A percentile compares a stretch with the other conserved stretches of the same genome.
Conservation (phyloP, 108 stramenopile species). For the Pseudonitzschia multistriata region DNA sequence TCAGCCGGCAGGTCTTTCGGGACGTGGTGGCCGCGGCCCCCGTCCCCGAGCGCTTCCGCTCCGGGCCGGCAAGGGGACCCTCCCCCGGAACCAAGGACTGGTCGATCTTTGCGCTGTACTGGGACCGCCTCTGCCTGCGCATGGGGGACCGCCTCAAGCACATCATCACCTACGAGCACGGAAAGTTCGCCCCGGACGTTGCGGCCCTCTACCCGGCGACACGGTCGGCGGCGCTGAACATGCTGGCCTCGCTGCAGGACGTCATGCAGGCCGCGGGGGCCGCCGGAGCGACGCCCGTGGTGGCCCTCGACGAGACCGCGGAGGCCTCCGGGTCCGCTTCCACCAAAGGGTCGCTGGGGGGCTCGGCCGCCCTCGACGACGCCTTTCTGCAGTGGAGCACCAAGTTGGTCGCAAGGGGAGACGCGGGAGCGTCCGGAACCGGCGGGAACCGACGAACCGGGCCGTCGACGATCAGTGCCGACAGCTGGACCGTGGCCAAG, state of each 20-base stretch:
- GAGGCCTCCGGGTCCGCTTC: conserved; percentile 26
- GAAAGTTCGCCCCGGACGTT: conserved; percentile 59
- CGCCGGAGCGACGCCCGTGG: conserved; percentile 20
- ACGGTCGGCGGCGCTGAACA: conserved; percentile 64
- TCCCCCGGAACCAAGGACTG: conserved; percentile 22
- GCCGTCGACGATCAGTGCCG: conserved; percentile 19
- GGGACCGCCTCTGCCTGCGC: conserved; percentile 61
- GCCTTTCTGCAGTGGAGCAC: conserved; percentile 55
- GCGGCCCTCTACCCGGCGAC: conserved; percentile 78
- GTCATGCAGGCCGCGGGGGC: conserved; percentile 55
- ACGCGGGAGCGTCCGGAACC: not conserved
- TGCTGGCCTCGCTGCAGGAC: conserved; percentile 71
- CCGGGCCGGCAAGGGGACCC: conserved; percentile 1
- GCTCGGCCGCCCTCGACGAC: conserved; percentile 68
- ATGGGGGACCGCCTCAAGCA: conserved; percentile 60
- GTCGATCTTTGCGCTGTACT: conserved; percentile 69
- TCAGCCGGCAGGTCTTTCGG: conserved; percentile 65
- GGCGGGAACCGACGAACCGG: conserved; percentile 12
- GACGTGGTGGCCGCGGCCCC: conserved; percentile 59
- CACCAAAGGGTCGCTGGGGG: conserved; percentile 67
- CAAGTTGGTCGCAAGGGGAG: not conserved
- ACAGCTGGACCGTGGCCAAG: conserved; percentile 33
- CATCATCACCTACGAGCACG: conserved; percentile 64
- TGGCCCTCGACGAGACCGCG: conserved; percentile 45
- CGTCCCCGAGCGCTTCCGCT: conserved; percentile 42